Conservation (phyloP, 306 rosid species). For the Biancaea sappan region DNA sequence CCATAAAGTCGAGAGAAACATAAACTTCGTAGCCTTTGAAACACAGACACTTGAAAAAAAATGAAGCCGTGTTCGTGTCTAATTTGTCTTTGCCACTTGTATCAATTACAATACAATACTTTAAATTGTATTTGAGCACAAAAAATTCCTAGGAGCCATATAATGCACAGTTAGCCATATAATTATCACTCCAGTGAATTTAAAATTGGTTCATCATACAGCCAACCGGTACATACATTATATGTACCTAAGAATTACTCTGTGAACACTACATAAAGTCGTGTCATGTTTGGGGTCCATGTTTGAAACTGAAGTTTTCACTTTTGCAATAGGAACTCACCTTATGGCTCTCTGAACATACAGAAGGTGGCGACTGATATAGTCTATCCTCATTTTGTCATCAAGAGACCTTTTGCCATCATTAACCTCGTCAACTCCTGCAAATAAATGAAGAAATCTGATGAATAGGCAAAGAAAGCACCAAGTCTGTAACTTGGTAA, state of each 20-base stretch:
- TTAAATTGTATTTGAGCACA: neutral
- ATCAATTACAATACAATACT: neutral
- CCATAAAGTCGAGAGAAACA: neutral
- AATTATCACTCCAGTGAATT: neutral
- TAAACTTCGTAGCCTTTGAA: neutral
- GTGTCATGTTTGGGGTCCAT: neutral
- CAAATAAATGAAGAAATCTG: conserved; percentile 22
- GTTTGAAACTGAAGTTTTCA: neutral
- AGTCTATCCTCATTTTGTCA: conserved; percentile 52
- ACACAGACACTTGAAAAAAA: neutral
- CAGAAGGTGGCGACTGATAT: conserved; percentile 42
- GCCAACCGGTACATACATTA: no score
- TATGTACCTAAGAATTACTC: neutral
- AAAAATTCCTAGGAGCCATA: neutral
- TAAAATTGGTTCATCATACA: neutral
- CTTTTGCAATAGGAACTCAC: conserved; percentile 40
- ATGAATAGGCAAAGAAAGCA: neutral
- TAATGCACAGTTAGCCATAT: no score
- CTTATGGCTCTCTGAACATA: conserved; percentile 51
- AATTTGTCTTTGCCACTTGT: neutral
- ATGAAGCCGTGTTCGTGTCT: neutral
- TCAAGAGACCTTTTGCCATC: conserved; percentile 47
- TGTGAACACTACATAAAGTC: neutral
- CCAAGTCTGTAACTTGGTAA: neutral
- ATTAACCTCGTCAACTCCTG: conserved; percentile 62